Evolutionary conservation across 179 eudicot species (phyloP).

Genomic region (Actinidia arguta): DNA sequence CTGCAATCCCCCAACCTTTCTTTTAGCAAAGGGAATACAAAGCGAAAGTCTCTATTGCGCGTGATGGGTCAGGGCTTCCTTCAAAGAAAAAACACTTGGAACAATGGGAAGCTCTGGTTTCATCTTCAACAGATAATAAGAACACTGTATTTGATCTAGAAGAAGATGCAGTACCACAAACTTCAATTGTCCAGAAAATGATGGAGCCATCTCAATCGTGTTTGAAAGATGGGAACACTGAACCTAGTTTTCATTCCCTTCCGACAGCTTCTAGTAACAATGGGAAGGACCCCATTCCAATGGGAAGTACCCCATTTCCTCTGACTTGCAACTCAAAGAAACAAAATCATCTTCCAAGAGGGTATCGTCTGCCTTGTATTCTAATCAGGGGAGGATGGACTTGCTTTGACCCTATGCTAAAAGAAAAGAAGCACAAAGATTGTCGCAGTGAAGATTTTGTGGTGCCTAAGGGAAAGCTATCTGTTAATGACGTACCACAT

Average conservation of each 20-base stretch:
- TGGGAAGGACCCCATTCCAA: slow-evolving; percentile 27
- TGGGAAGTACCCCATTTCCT: too few species aligned
- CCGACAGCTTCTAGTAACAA: slow-evolving; percentile 3
- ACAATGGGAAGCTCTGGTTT: slow-evolving; percentile 17
- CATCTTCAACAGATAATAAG: slow-evolving; percentile 15
- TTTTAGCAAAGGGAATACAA: slow-evolving; percentile 23
- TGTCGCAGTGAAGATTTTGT: slow-evolving; percentile 2
- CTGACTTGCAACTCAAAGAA: neutral
- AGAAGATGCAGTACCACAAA: slow-evolving; percentile 1
- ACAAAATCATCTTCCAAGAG: neutral
- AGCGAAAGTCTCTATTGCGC: neutral
- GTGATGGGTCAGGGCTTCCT: slow-evolving; percentile 22
- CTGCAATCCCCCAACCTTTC: slow-evolving; percentile 4
- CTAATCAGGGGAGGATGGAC: slow-evolving; percentile 18
- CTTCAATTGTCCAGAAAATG: slow-evolving; percentile 10
- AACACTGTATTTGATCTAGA: neutral
- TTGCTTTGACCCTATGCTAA: slow-evolving; percentile 5
- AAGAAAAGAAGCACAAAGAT: slow-evolving; percentile 14
- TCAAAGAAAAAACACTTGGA: slow-evolving; percentile 17
- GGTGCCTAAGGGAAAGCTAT: slow-evolving; percentile 9
- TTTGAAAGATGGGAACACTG: neutral
- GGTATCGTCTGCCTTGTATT: slow-evolving; percentile 16
- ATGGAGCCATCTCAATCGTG: slow-evolving; percentile 6
- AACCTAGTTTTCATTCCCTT: slow-evolving; percentile 17
- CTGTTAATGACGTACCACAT: slow-evolving; percentile 2